A percentile compares a stretch with the other conserved stretches of the same genome.
Evolutionary conservation across 495 filamentous ascomycete species (phyloP).

Genomic region (Aspergillus avenaceus): DNA sequence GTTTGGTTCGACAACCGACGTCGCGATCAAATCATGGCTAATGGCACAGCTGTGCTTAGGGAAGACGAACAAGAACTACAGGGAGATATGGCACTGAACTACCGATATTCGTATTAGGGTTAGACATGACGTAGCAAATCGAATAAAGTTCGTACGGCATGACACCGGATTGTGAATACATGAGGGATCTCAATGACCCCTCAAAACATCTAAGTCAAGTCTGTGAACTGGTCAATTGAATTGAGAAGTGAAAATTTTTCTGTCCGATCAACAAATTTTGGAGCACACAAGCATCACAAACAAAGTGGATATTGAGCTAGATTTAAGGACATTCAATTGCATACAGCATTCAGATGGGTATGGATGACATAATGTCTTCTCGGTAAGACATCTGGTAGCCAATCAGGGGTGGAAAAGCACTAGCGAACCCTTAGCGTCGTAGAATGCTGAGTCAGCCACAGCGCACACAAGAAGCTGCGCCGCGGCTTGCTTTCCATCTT

Average conservation of each 20-base stretch:
- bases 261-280: no score
- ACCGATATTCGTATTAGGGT: conserved; percentile 35
- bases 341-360: not conserved
- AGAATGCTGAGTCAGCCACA: conserved; percentile 41
- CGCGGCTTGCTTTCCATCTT: conserved; percentile 33
- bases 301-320: not conserved
- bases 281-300: no score
- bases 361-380: conserved; percentile 12
- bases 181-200: no score
- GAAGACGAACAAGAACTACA: conserved; percentile 30
- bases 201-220: no score
- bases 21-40: conserved; percentile 37
- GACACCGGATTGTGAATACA: no score
- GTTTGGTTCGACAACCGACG: conserved; percentile 63
- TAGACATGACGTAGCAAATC: not conserved
- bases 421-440: conserved; percentile 39
- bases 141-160: no score
- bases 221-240: no score
- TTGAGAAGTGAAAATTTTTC: no score
- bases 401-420: conserved; percentile 13
- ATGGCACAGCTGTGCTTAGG: conserved; percentile 14
- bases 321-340: not conserved
- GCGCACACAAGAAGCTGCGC: conserved; percentile 43
- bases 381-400: conserved; percentile 18
- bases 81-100: conserved; percentile 40